Evolutionary conservation across 2,329 filamentous ascomycete genomes (phyloP), one percentile per base, ranked within the genome.

Genomic region (Amauroascus verrucosus): DNA sequence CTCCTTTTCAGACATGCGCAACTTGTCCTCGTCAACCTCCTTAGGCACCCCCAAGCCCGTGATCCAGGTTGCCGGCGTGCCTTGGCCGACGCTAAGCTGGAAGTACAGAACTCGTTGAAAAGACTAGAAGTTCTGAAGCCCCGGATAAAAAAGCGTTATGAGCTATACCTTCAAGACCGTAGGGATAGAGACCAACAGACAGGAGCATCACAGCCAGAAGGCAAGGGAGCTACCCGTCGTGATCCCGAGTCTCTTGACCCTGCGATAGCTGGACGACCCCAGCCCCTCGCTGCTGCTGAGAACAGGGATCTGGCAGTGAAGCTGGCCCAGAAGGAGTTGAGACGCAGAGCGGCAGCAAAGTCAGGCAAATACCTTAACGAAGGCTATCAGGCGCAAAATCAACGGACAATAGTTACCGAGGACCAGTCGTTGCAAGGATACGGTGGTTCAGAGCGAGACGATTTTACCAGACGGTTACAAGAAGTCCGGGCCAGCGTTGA

Each of bases 1-100:
- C 82, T 97, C 55, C 80, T 95, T n/a, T 88, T 93, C 66, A 83
- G 93, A 61, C 89, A 95, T 70, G 88, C 88, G 8, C 78, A 84
- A 51, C 81, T 98, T n/a, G 80, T 95, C 22, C 74, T 95, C 26
- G 80, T 88, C 6, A 78, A 85, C 51, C 75, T 98, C 7, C 77
- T 80, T 0, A 77, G 74, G 1, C 93, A 97, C 62, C 89, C 91
- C 1, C 82, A 93, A 53, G 81, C 81, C 44, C 84, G 80, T 60
- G 77, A 81, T 6, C 77, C 80, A 8, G 80, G 84, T 33, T 77
- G 78, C 58, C 75, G 75, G 53, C 68, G 70, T 51, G 73, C 74
- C 11, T 64, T 85, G 45, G 70, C 74, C 45, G 71, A 73, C 38
- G 83, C 81, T 7, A 80, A 80, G 44, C 80, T 77, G 51, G 77